Evolutionary conservation across 1,284 basidiomycete species (phyloP), one percentile per base, ranked within the genome.

Genomic region (Ustilago nuda): DNA sequence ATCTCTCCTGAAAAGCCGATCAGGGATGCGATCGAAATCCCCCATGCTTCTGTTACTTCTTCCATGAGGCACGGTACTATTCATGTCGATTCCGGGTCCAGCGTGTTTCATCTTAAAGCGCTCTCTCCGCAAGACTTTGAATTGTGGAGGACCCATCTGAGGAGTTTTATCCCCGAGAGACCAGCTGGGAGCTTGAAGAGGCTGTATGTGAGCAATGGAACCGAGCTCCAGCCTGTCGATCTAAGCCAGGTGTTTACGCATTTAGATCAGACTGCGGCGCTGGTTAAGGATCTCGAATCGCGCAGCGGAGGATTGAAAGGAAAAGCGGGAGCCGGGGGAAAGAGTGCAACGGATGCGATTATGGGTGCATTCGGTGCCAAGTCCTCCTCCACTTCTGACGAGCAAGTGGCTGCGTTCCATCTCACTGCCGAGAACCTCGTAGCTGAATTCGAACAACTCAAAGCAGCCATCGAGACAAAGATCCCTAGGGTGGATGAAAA

Each of bases 101-200:
- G 69, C 37, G 82, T 84, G 3, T 85, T 84, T 59, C 84, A 85
- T 63, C 71, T 85, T 52, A 85, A 84, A 59, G 80, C 83, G 56
- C 72, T 85, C 17, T 76, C 67, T 6, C 70, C 79, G 11, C 71
- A 72, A 35, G 84, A 85, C 61, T 85, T 85, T 65, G 79, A 80
- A 27, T 52, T 63, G 1, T 85, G 84, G 84, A 74, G 83, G 12
- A 65, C 12, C 7, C 78, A 82, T 35, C 66, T 84, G 1, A 72
- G 78, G 43, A 78, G 73, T 50, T 84, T 85, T 59, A 80, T 85
- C 66, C 82, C 82, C 12, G 76, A 79, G 4, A 67, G 71, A 11
- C 37, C 59, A 5, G 54, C 66, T 4, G 78, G 62, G 8, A 61
- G 72, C 41, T 55, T 69, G 27, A 74, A 79, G 56, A 60, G 71